Percentiles rank a stretch among this genome's conserved stretches.
Evolutionary conservation across 1,284 basidiomycete genomes (phyloP).

Genomic region (Puccinia sorghi): DNA sequence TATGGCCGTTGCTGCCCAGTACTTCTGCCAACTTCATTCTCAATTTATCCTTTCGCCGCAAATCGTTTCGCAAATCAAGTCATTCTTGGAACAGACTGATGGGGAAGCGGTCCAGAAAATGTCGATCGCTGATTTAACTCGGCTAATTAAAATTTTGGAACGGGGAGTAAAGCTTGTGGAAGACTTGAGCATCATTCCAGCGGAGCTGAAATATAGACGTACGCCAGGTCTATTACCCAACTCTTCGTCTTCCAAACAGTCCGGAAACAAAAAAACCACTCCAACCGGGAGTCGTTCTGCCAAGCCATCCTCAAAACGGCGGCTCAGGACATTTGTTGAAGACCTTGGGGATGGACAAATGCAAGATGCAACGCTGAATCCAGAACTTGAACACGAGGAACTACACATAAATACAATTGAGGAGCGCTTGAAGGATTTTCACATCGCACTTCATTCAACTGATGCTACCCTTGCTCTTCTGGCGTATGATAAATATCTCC

Average conservation of each 20-base stretch:
- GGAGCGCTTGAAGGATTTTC: slow-evolving; percentile 19
- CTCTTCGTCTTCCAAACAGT: slow-evolving; percentile 24
- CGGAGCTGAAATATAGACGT: slow-evolving; percentile 29
- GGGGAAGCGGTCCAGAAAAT: slow-evolving; percentile 21
- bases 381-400: background rate
- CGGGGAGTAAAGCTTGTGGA: slow-evolving; percentile 35
- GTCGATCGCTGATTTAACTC: slow-evolving; percentile 21
- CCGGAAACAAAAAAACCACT: slow-evolving; percentile 5
- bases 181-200: slow-evolving; percentile 34
- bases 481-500: slow-evolving; percentile 27
- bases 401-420: slow-evolving; percentile 33
- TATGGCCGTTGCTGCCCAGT: slow-evolving; percentile 32
- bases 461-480: slow-evolving; percentile 26
- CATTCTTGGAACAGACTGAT: slow-evolving; percentile 27
- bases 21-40: slow-evolving; percentile 11
- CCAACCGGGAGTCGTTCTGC: background rate
- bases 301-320: slow-evolving; percentile 15
- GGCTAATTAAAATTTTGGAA: slow-evolving; percentile 46
- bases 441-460: slow-evolving; percentile 36
- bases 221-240: background rate
- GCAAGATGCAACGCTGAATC: background rate
- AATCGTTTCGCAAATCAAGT: slow-evolving; percentile 26
- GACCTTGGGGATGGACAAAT: background rate
- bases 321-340: background rate
- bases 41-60: slow-evolving; percentile 27